These are phyloP conservation scores for Nicotiana noctiflora DNA, from an alignment of 257 asterid genomes.

Conservation along the genomic window DNA sequence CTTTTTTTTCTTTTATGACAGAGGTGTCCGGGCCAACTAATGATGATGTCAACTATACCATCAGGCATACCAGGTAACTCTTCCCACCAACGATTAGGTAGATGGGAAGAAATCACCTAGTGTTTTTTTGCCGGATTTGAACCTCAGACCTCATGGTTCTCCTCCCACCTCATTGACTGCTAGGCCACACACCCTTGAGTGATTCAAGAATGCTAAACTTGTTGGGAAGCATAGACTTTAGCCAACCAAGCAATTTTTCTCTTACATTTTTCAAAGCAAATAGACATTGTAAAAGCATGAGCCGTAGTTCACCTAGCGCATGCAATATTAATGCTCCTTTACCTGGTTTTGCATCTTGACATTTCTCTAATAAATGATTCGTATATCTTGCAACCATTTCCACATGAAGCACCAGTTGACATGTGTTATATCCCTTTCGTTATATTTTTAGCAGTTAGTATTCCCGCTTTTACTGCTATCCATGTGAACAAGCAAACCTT, in stretches of 20 bases:
- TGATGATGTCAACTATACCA: no score
- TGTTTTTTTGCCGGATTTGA: no score
- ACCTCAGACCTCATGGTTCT: no score
- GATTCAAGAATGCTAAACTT: not conserved
- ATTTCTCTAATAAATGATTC: not conserved
- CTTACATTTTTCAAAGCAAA: not conserved
- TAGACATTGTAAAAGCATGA: not conserved
- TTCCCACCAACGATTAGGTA: no score
- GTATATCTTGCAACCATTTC: not conserved
- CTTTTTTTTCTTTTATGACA: no score
- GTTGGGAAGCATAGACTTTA: not conserved
- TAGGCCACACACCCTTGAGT: no score
- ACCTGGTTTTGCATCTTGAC: not conserved
- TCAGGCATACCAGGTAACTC: no score
- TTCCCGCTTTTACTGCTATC: not conserved
- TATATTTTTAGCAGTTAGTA: not conserved
- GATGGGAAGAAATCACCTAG: no score
- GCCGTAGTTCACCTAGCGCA: not conserved
- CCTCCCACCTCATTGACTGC: no score
- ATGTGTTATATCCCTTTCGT: not conserved
- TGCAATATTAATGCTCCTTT: not conserved
- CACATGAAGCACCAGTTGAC: not conserved
- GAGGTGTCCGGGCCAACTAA: no score
- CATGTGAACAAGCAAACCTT: not conserved
- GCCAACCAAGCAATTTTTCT: not conserved